These are phyloP conservation scores for Diaporthe eres DNA, from an alignment of 2,329 filamentous ascomycete genomes.

Conservation along the genomic window DNA sequence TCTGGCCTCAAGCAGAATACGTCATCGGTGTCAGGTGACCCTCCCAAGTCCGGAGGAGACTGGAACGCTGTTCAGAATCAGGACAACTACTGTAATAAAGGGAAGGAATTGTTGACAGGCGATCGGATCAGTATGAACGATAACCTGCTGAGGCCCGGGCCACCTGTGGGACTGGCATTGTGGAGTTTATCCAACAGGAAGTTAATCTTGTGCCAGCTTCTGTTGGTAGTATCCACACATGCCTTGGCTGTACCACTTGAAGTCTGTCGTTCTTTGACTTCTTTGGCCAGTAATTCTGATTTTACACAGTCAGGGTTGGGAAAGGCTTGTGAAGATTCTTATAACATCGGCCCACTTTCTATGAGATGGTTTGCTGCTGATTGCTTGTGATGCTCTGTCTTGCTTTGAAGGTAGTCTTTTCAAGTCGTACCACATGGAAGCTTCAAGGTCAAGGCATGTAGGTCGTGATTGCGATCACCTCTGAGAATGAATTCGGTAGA, in stretches of 20 bases:
- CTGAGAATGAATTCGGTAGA: not conserved
- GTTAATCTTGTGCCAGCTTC: slow-evolving; percentile 9
- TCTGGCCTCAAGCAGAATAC: slow-evolving; percentile 16
- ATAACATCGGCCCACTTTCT: not conserved
- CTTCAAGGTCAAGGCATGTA: not conserved
- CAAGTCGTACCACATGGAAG: not conserved
- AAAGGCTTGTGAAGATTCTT: not conserved
- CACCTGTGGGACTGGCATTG: slow-evolving; percentile 6
- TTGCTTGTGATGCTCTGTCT: not conserved
- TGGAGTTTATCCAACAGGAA: slow-evolving; percentile 2
- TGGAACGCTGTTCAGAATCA: slow-evolving; percentile 4
- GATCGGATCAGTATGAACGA: not conserved
- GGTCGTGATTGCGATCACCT: not conserved
- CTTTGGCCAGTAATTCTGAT: not conserved
- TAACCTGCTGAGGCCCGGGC: not conserved
- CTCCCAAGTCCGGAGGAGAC: not conserved
- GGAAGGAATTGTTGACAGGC: not conserved
- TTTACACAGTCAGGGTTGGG: not conserved
- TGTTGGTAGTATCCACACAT: slow-evolving; percentile 17
- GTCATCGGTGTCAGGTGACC: slow-evolving; percentile 34
- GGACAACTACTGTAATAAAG: not conserved
- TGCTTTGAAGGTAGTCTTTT: not conserved
- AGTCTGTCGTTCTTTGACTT: slow-evolving; percentile 3
- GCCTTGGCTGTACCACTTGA: not conserved
- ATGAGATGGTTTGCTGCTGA: slow-evolving; percentile 8